Conservation (phyloP, 139 green algal species). For the Gonium pectorale region DNA sequence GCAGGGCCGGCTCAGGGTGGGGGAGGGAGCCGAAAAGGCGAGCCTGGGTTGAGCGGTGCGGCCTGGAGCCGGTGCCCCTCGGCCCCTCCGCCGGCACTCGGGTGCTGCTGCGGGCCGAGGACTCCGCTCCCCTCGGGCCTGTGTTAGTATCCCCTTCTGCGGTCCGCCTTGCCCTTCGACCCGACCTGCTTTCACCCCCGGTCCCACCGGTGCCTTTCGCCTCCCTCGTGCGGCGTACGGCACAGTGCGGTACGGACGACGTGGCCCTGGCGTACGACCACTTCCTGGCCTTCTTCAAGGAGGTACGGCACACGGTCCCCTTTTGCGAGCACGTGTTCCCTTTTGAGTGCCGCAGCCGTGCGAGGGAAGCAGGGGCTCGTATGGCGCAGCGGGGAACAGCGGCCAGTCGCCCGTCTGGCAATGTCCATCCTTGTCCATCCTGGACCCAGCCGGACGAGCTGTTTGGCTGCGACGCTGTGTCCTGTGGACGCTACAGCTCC, state of each 20-base stretch:
- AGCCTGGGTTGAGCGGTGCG: background rate
- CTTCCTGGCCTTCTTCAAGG: constrained; percentile 83
- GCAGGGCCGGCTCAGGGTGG: no score
- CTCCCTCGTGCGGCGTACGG: no score
- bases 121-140: background rate
- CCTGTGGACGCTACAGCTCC: background rate
- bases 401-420: background rate
- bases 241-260: constrained; percentile 82
- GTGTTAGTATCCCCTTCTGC: constrained; percentile 55
- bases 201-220: no score
- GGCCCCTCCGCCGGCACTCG: no score
- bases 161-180: no score
- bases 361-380: no score
- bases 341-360: no score
- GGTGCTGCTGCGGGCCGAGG: background rate
- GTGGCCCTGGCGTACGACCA: constrained; percentile 74
- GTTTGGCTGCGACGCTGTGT: background rate
- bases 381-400: background rate
- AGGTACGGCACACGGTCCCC: constrained; percentile 23
- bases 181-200: no score
- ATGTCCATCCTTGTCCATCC: background rate
- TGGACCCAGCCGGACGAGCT: background rate
- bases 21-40: background rate
- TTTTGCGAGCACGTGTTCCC: no score
- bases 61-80: no score